Percentiles rank a stretch among this genome's conserved stretches.
Evolutionary conservation across 768 basidiomycete species (phyloP).

Genomic region (Candolleomyces aberdarensis): DNA sequence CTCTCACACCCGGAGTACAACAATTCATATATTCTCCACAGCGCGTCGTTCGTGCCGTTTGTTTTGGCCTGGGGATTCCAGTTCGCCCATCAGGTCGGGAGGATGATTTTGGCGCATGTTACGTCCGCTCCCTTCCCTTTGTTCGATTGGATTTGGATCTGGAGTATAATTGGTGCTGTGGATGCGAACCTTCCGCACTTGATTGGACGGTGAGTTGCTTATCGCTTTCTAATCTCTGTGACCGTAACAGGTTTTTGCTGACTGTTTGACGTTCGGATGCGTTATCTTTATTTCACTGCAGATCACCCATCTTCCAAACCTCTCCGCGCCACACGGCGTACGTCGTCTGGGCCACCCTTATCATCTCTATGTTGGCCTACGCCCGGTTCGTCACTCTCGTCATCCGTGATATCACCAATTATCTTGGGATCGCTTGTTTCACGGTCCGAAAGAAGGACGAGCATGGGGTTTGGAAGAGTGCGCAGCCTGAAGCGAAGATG

Average conservation of each 20-base stretch:
- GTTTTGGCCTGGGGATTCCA: constrained; percentile 91
- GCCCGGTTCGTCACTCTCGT: constrained; percentile 79
- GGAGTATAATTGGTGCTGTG: constrained; percentile 70
- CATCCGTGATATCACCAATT: constrained; percentile 84
- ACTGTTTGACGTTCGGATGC: no score
- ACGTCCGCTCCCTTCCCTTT: constrained; percentile 80
- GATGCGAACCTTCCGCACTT: constrained; percentile 80
- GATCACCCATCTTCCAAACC: constrained; percentile 75
- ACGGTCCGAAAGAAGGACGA: constrained; percentile 84
- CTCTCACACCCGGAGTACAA: constrained; percentile 62
- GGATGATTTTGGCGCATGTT: constrained; percentile 92
- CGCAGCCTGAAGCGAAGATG: not conserved
- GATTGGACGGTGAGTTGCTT: constrained; percentile 55
- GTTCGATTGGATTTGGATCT: constrained; percentile 87
- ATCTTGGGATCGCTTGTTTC: constrained; percentile 93
- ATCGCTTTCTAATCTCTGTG: constrained; percentile 5
- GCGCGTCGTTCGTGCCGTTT: constrained; percentile 81
- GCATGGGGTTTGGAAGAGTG: constrained; percentile 20
- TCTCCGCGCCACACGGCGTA: constrained; percentile 56
- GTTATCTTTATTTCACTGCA: no score
- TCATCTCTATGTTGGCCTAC: constrained; percentile 67
- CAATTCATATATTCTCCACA: constrained; percentile 69
- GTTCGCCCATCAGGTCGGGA: constrained; percentile 86
- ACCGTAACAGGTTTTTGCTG: no score
- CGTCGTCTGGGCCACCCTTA: constrained; percentile 71